phyloP scores from a whole-genome alignment of 2,329 filamentous ascomycete species.

The Tolypocladium inflatum region DNA sequence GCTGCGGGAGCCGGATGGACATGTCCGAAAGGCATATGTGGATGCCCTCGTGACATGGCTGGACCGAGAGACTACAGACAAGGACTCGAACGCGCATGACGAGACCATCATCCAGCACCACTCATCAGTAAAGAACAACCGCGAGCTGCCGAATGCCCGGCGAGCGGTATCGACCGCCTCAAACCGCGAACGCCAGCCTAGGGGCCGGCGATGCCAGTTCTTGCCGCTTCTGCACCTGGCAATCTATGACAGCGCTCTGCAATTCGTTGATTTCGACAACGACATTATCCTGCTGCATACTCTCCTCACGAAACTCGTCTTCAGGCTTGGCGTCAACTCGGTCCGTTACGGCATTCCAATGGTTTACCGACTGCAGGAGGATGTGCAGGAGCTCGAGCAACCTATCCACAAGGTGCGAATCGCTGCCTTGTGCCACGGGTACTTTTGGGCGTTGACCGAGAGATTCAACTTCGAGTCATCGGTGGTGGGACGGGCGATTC shows the following conservation, averaged over 20 bases:
- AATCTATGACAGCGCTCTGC: conserved; percentile 79
- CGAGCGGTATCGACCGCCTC: conserved; percentile 63
- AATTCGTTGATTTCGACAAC: conserved; percentile 60
- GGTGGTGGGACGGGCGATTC: conserved; percentile 58
- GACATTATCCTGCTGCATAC: conserved; percentile 72
- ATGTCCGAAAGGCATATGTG: conserved; percentile 75
- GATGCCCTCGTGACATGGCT: conserved; percentile 82
- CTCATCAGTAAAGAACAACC: conserved; percentile 29
- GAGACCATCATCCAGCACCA: conserved; percentile 38
- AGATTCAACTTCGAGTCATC: conserved; percentile 68
- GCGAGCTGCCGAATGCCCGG: conserved; percentile 38
- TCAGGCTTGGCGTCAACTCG: conserved; percentile 74
- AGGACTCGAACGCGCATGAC: conserved; percentile 54
- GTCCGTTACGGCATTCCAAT: conserved; percentile 73
- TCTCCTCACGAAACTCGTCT: conserved; percentile 63
- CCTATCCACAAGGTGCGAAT: conserved; percentile 67
- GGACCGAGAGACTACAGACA: conserved; percentile 62
- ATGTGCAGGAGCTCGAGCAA: conserved; percentile 58
- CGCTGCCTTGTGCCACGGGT: conserved; percentile 79
- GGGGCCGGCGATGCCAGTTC: conserved; percentile 56
- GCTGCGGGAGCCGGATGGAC: conserved; percentile 65
- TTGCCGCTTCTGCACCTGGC: conserved; percentile 74
- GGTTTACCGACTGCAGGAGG: conserved; percentile 81
- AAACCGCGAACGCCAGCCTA: conserved; percentile 43
- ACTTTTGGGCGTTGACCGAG: conserved; percentile 72